These are phyloP conservation scores for Staphylotrichum longicolle DNA, from an alignment of 495 filamentous ascomycete genomes.

Conservation along the genomic window DNA sequence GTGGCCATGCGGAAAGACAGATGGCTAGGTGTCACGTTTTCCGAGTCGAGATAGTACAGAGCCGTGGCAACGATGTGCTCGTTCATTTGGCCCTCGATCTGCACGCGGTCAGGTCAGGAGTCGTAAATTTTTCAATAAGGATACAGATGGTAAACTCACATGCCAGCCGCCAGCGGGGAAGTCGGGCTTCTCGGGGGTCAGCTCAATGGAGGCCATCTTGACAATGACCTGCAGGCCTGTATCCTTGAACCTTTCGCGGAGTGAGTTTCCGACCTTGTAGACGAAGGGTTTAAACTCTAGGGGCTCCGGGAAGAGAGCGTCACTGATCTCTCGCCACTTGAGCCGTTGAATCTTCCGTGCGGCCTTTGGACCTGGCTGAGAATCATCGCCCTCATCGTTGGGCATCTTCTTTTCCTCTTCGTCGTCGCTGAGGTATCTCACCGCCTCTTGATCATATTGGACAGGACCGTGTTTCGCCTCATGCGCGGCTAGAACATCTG, in stretches of 20 bases:
- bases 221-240: conserved; percentile 60
- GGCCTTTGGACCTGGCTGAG: background rate
- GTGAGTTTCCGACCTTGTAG: conserved; percentile 33
- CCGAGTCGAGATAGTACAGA: conserved; percentile 59
- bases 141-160: conserved; percentile 15
- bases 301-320: conserved; percentile 21
- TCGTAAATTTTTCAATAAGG: no score
- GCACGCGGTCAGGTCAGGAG: conserved; percentile 39
- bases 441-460: background rate
- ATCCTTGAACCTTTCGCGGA: conserved; percentile 39
- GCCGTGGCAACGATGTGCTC: conserved; percentile 59
- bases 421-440: background rate
- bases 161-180: conserved; percentile 40
- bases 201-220: conserved; percentile 60
- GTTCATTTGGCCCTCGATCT: conserved; percentile 55
- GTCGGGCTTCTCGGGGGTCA: conserved; percentile 57
- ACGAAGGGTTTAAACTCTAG: conserved; percentile 27
- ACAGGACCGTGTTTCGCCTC: conserved; percentile 4
- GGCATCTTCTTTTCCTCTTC: background rate
- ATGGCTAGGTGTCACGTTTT: conserved; percentile 56
- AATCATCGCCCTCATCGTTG: background rate
- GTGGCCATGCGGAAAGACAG: conserved; percentile 55
- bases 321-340: conserved; percentile 42
- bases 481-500: background rate
- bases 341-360: background rate